phyloP scores from a whole-genome alignment of 768 basidiomycete species.

The Neoboletus magnificus region DNA sequence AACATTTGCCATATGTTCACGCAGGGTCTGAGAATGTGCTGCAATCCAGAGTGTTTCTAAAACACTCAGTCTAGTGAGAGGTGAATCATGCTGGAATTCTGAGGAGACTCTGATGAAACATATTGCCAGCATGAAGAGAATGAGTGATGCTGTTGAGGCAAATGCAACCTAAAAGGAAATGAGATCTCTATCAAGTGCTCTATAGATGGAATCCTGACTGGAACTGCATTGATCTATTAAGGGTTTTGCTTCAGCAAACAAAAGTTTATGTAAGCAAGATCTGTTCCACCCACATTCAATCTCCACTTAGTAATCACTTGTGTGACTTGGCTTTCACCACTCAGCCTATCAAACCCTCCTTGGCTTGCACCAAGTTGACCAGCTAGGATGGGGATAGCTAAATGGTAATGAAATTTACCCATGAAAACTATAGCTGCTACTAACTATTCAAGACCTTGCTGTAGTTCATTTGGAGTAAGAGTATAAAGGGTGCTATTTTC shows the following conservation, averaged over 20 bases:
- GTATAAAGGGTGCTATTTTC: too few species aligned
- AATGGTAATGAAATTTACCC: too few species aligned
- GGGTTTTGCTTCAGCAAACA: neutral
- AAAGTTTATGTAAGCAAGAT: neutral
- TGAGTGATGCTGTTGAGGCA: conserved; percentile 3
- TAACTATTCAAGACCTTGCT: too few species aligned
- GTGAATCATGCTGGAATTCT: neutral
- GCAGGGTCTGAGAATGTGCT: neutral
- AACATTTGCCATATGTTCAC: too few species aligned
- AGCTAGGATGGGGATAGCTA: neutral
- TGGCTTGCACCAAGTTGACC: conserved; percentile 2
- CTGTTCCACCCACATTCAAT: conserved; percentile 7
- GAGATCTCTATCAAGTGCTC: neutral
- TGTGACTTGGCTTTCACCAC: neutral
- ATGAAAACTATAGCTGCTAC: too few species aligned
- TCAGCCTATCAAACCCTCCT: conserved; percentile 6
- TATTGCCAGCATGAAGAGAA: neutral
- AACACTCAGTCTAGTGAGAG: conserved; percentile 8
- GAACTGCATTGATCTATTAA: conserved; percentile 13
- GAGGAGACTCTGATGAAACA: neutral
- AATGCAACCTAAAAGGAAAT: conserved; percentile 1
- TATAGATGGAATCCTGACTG: conserved; percentile 1
- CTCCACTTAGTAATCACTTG: conserved; percentile 9
- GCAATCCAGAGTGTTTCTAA: conserved; percentile 14
- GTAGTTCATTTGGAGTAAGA: too few species aligned